Evolutionary conservation across 176 grass and related monocot species (phyloP).

Genomic region (Canna indica): DNA sequence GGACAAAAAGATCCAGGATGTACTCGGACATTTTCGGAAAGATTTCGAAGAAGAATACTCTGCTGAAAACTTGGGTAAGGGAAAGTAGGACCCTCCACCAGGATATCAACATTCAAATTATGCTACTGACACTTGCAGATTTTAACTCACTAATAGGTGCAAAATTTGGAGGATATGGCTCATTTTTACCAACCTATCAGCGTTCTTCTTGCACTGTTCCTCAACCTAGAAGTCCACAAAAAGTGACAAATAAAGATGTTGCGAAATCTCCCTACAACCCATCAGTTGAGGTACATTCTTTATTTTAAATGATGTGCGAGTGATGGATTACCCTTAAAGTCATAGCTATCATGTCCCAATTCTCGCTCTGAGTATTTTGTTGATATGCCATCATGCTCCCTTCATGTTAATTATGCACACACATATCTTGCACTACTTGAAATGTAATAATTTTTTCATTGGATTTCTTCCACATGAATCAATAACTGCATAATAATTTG

Average conservation of each 20-base stretch:
- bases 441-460: background rate
- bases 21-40: conserved; percentile 63
- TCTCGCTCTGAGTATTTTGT: too few relatives aligned
- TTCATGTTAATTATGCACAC: background rate
- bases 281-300: conserved; percentile 38
- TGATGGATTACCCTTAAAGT: background rate
- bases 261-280: conserved; percentile 34
- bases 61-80: conserved; percentile 43
- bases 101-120: background rate
- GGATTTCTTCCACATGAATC: too few relatives aligned
- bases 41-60: conserved; percentile 36
- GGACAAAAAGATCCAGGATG: conserved; percentile 50
- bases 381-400: too few relatives aligned
- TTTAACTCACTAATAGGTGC: conserved; percentile 26
- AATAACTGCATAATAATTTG: background rate
- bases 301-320: conserved; percentile 5
- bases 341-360: too few relatives aligned
- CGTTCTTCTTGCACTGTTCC: conserved; percentile 24
- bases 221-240: conserved; percentile 35
- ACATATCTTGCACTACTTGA: background rate
- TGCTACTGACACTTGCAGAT: conserved; percentile 25
- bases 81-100: conserved; percentile 10
- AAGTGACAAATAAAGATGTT: conserved; percentile 33
- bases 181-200: conserved; percentile 39
- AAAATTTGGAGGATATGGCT: conserved; percentile 39